A percentile compares a stretch with the other conserved stretches of the same genome.
These are phyloP conservation scores for Penicillium sclerotigenum DNA, from an alignment of 2,329 filamentous ascomycete genomes.

Conservation along the genomic window DNA sequence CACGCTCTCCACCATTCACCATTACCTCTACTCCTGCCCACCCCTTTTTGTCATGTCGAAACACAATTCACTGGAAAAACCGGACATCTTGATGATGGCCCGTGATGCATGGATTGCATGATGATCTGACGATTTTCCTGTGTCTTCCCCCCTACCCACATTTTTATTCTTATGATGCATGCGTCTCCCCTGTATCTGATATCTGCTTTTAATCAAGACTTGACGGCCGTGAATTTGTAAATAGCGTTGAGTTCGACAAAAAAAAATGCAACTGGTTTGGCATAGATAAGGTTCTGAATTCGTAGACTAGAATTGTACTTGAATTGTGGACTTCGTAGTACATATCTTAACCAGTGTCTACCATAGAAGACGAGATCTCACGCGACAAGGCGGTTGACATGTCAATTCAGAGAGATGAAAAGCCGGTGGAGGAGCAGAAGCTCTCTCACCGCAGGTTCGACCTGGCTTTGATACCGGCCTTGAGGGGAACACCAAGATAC, in stretches of 20 bases:
- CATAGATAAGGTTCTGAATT: slow-evolving; percentile 7
- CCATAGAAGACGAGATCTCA: no score
- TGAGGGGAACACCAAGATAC: no score
- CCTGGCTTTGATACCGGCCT: no score
- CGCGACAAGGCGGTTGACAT: no score
- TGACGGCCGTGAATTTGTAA: slow-evolving; percentile 21
- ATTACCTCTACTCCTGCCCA: slow-evolving; percentile 5
- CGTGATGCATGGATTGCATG: slow-evolving; percentile 17
- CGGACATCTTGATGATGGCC: slow-evolving; percentile 24
- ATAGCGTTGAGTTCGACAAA: slow-evolving; percentile 18
- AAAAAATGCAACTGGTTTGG: slow-evolving; percentile 18
- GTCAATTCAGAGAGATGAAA: no score
- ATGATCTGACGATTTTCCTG: slow-evolving; percentile 19
- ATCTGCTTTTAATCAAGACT: slow-evolving; percentile 25
- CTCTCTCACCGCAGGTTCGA: no score
- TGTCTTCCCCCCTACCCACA: not conserved
- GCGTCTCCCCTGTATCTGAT: slow-evolving; percentile 20
- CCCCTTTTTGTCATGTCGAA: slow-evolving; percentile 16
- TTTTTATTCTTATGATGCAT: slow-evolving; percentile 20
- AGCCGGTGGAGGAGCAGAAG: no score
- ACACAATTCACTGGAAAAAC: slow-evolving; percentile 3
- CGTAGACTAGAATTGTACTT: not conserved
- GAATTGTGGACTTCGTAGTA: no score
- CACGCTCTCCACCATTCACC: not conserved
- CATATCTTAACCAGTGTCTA: no score